Percentiles rank a stretch among this genome's conserved stretches.
Conservation (phyloP, 345 rosid genomes). For the Kernera saxatilis region DNA sequence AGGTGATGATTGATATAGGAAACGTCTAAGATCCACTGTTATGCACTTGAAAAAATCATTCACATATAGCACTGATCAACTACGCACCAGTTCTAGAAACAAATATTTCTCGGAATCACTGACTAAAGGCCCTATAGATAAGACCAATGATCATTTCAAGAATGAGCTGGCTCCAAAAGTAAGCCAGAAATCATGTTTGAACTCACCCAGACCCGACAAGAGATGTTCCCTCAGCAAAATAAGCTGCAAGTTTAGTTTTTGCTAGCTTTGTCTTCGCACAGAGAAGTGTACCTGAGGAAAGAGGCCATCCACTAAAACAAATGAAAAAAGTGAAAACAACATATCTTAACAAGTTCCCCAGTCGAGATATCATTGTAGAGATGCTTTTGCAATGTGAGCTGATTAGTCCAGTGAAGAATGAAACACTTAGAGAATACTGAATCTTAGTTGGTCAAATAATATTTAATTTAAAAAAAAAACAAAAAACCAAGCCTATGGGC, state of each 20-base stretch:
- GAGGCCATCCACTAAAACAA: not conserved
- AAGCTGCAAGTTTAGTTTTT: slow-evolving; percentile 64
- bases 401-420: not conserved
- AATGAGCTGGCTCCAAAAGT: not conserved
- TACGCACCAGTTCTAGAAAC: not conserved
- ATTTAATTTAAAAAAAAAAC: not conserved
- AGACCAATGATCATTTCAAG: not conserved
- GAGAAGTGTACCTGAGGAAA: slow-evolving; percentile 65
- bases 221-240: slow-evolving; percentile 83
- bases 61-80: not conserved
- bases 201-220: slow-evolving; percentile 49
- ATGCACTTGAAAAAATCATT: not conserved
- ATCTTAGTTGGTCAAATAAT: not conserved
- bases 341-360: not conserved
- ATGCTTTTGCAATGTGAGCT: not conserved
- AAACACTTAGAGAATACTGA: not conserved
- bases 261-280: slow-evolving; percentile 89
- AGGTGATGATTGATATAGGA: no score
- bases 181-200: not conserved
- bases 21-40: no score
- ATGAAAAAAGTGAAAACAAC: not conserved
- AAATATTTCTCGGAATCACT: not conserved
- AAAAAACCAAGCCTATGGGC: not conserved
- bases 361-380: not conserved
- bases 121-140: not conserved